These are phyloP conservation scores for Kalanchoe fedtschenkoi DNA, from an alignment of 164 flowering plant genomes.

Conservation along the genomic window DNA sequence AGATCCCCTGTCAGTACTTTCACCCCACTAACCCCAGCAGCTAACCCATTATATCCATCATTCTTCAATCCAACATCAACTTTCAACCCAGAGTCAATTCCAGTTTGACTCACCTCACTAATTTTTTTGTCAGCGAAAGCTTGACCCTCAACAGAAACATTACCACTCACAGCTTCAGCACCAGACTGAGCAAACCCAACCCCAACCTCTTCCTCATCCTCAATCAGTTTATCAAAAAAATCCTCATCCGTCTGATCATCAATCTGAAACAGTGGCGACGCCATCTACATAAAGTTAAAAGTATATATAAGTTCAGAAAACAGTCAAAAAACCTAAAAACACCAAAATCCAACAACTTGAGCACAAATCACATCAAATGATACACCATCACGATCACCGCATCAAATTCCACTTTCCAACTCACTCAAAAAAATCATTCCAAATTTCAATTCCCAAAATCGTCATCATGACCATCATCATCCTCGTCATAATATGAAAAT, in stretches of 20 bases:
- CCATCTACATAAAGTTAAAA: conserved; percentile 18
- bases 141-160: conserved; percentile 21
- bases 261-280: conserved; percentile 30
- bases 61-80: neutral
- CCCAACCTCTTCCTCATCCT: conserved; percentile 22
- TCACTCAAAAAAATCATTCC: too few species aligned
- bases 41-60: neutral
- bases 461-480: too few species aligned
- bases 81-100: conserved; percentile 4
- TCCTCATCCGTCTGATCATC: conserved; percentile 55
- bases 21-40: neutral
- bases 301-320: neutral
- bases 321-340: neutral
- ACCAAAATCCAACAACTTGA: too few species aligned
- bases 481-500: too few species aligned
- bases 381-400: too few species aligned
- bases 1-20: neutral
- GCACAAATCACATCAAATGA: too few species aligned
- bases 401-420: too few species aligned
- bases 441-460: too few species aligned
- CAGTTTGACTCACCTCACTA: conserved; percentile 10
- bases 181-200: conserved; percentile 11
- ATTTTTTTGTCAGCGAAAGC: conserved; percentile 20
- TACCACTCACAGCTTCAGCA: conserved; percentile 10
- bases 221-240: conserved; percentile 45